Percentiles rank a stretch among this genome's conserved stretches.
Conservation (phyloP, 192 early-diverging fungal species). For the Cladochytrium replicatum region DNA sequence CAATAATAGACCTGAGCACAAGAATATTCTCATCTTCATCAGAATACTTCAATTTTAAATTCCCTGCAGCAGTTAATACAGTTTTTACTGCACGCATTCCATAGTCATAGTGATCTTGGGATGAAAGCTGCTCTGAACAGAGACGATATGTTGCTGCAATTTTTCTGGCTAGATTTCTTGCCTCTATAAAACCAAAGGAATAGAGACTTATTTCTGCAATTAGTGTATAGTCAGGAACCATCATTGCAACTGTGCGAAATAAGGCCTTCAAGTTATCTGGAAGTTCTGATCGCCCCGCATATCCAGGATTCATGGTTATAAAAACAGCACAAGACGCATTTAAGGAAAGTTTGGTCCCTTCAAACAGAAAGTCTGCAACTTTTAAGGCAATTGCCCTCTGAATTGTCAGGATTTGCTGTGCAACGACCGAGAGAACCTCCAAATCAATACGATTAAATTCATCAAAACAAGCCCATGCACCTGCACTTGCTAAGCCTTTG, state of each 20-base stretch:
- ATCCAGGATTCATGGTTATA: slow-evolving; percentile 61
- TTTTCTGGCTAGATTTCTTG: slow-evolving; percentile 45
- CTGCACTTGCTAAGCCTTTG: slow-evolving; percentile 48
- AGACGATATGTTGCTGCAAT: slow-evolving; percentile 48
- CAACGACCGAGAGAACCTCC: slow-evolving; percentile 54
- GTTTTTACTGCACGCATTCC: slow-evolving; percentile 56
- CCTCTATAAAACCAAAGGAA: slow-evolving; percentile 54
- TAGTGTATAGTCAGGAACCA: slow-evolving; percentile 55
- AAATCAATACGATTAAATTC: slow-evolving; percentile 59
- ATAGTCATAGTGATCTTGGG: slow-evolving; percentile 58
- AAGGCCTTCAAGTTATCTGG: slow-evolving; percentile 45
- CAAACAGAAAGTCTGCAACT: slow-evolving; percentile 48
- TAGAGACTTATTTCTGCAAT: slow-evolving; percentile 56
- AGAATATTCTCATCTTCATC: slow-evolving; percentile 51
- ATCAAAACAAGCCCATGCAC: slow-evolving; percentile 59
- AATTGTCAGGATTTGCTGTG: slow-evolving; percentile 56
- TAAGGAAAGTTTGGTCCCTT: slow-evolving; percentile 43
- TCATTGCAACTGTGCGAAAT: slow-evolving; percentile 50
- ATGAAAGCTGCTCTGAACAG: slow-evolving; percentile 53
- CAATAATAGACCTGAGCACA: slow-evolving; percentile 48
- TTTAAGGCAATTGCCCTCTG: slow-evolving; percentile 46
- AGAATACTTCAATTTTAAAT: slow-evolving; percentile 53
- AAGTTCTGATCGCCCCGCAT: slow-evolving; percentile 46
- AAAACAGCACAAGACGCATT: slow-evolving; percentile 53
- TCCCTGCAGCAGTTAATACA: slow-evolving; percentile 51